These are phyloP conservation scores for Fraxinus sp. DNA, from an alignment of 305 asterid genomes.

Conservation along the genomic window DNA sequence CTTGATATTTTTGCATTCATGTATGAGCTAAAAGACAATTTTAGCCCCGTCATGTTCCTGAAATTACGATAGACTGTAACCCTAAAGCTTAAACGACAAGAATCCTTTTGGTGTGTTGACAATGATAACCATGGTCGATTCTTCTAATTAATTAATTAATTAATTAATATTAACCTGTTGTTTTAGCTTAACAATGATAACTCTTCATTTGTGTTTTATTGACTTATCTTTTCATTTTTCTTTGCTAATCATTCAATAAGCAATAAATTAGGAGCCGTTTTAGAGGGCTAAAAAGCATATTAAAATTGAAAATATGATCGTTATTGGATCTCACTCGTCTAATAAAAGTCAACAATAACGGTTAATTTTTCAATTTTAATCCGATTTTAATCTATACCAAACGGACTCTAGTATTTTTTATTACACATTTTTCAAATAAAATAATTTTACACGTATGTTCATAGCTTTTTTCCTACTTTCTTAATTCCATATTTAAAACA, in stretches of 20 bases:
- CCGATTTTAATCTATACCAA: too few species aligned
- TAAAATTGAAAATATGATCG: too few species aligned
- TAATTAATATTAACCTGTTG: not conserved
- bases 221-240: not conserved
- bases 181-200: not conserved
- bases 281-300: too few species aligned
- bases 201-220: not conserved
- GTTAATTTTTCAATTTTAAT: too few species aligned
- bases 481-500: not conserved
- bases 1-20: constrained; percentile 26
- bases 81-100: constrained; percentile 38
- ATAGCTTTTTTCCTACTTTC: not conserved
- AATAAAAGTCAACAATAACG: too few species aligned
- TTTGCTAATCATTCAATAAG: not conserved
- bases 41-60: constrained; percentile 16
- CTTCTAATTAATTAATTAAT: not conserved
- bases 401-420: too few species aligned
- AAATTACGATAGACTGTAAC: constrained; percentile 26
- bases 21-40: constrained; percentile 10
- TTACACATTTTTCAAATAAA: not conserved
- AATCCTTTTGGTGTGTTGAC: constrained; percentile 31
- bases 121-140: constrained; percentile 30
- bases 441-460: not conserved
- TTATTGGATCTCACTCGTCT: too few species aligned
- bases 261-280: not conserved